phyloP scores from a whole-genome alignment of 495 filamentous ascomycete species.

The Aspergillus diversus region DNA sequence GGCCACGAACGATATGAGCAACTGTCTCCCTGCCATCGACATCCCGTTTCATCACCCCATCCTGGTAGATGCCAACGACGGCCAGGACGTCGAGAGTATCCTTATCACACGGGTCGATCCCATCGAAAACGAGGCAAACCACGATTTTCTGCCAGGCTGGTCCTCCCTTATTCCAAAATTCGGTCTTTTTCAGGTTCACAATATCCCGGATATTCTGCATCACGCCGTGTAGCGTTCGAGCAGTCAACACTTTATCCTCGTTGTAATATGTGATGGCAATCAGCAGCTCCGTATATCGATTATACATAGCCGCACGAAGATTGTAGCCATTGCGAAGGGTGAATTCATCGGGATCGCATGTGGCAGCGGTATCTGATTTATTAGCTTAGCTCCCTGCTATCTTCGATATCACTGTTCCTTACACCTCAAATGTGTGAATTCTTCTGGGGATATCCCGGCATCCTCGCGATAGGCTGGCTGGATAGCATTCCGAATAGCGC shows the following conservation, averaged over 20 bases:
- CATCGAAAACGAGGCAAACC: slow-evolving; percentile 95
- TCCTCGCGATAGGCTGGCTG: slow-evolving; percentile 90
- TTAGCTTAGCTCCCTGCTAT: slow-evolving; percentile 3
- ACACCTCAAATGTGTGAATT: slow-evolving; percentile 99
- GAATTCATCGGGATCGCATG: slow-evolving; percentile 98
- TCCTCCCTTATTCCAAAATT: slow-evolving; percentile 99
- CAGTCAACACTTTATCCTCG: slow-evolving; percentile 92
- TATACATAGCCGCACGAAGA: slow-evolving; percentile 97
- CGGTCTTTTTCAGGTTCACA: slow-evolving; percentile 96
- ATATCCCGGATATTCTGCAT: slow-evolving; percentile 99
- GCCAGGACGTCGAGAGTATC: slow-evolving; percentile 90
- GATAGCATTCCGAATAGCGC: slow-evolving; percentile 94
- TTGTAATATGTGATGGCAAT: slow-evolving; percentile 99
- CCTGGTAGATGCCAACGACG: slow-evolving; percentile 94
- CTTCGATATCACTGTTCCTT: slow-evolving; percentile 27
- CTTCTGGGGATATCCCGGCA: slow-evolving; percentile 87
- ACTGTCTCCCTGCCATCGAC: slow-evolving; percentile 96
- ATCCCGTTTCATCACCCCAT: slow-evolving; percentile 97
- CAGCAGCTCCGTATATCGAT: slow-evolving; percentile 93
- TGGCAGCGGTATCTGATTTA: slow-evolving; percentile 82
- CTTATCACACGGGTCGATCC: slow-evolving; percentile 97
- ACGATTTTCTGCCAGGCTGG: slow-evolving; percentile 99
- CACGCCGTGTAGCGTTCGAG: slow-evolving; percentile 92
- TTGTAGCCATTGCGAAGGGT: slow-evolving; percentile 99
- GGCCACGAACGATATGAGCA: slow-evolving; percentile 73